These are phyloP conservation scores for Powellomyces hirtus DNA, from an alignment of 192 early-diverging fungal species.

Conservation along the genomic window DNA sequence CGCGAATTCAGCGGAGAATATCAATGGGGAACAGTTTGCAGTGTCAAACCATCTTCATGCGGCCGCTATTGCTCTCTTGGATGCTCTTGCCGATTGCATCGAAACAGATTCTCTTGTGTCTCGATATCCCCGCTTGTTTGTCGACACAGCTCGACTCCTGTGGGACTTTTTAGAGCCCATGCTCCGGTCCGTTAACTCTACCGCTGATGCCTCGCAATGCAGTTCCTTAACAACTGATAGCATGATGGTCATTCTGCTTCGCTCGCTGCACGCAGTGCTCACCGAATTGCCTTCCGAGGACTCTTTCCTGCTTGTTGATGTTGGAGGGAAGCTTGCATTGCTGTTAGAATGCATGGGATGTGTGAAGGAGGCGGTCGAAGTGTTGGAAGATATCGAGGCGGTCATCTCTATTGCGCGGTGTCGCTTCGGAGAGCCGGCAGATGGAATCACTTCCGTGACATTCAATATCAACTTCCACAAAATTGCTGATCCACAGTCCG, in stretches of 20 bases:
- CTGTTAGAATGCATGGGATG: constrained; percentile 33
- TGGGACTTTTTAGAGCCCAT: constrained; percentile 43
- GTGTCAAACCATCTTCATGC: constrained; percentile 27
- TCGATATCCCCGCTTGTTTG: constrained; percentile 23
- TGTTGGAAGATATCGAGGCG: constrained; percentile 26
- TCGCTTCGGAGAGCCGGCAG: constrained; percentile 26
- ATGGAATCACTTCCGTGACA: constrained; percentile 22
- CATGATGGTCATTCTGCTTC: constrained; percentile 18
- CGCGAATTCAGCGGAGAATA: background rate
- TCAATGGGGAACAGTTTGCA: constrained; percentile 19
- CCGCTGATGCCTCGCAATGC: constrained; percentile 1
- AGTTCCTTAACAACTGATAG: constrained; percentile 22
- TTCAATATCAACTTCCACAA: constrained; percentile 32
- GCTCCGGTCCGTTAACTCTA: constrained; percentile 22
- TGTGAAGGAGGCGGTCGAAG: constrained; percentile 24
- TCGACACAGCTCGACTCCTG: constrained; percentile 32
- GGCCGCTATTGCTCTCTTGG: constrained; percentile 25
- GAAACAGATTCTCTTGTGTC: constrained; percentile 19
- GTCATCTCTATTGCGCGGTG: constrained; percentile 16
- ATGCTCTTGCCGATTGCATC: constrained; percentile 34
- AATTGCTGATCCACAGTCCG: background rate
- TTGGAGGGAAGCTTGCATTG: constrained; percentile 27
- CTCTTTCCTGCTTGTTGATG: constrained; percentile 20
- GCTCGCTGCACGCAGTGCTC: constrained; percentile 28
- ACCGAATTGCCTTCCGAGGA: constrained; percentile 34